Conservation (phyloP, 495 filamentous ascomycete species). For the Neurospora intermedia region DNA sequence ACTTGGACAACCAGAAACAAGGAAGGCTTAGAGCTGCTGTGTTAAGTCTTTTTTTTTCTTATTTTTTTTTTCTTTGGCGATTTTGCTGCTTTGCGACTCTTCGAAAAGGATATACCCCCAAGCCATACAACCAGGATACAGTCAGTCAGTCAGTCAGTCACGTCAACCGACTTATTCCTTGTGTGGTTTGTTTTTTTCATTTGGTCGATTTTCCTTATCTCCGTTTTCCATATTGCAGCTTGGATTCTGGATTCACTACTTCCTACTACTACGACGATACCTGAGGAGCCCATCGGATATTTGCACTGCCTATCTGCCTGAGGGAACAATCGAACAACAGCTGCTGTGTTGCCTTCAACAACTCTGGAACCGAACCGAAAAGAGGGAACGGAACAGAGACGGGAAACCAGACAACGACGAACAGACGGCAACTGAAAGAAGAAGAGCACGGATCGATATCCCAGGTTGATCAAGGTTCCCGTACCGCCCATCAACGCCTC, state of each 20-base stretch:
- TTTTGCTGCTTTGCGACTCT: neutral
- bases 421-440: neutral
- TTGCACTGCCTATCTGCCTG: neutral
- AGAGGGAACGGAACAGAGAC: neutral
- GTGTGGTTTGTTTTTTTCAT: neutral
- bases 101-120: neutral
- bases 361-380: neutral
- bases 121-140: neutral
- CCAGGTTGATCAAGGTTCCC: neutral
- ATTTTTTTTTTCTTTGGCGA: neutral
- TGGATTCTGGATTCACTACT: neutral
- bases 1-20: neutral
- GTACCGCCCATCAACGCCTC: neutral
- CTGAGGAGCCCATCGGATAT: neutral
- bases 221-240: neutral
- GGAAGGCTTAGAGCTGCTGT: neutral
- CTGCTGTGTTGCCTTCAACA: neutral
- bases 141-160: neutral
- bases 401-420: neutral
- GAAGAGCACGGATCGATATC: neutral
- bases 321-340: neutral
- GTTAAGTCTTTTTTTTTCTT: neutral
- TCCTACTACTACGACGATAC: neutral
- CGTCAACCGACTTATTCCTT: neutral
- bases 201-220: neutral